Evolutionary conservation across 2,329 filamentous ascomycete species (phyloP).

Genomic region (Sphaerulina vaccinii): DNA sequence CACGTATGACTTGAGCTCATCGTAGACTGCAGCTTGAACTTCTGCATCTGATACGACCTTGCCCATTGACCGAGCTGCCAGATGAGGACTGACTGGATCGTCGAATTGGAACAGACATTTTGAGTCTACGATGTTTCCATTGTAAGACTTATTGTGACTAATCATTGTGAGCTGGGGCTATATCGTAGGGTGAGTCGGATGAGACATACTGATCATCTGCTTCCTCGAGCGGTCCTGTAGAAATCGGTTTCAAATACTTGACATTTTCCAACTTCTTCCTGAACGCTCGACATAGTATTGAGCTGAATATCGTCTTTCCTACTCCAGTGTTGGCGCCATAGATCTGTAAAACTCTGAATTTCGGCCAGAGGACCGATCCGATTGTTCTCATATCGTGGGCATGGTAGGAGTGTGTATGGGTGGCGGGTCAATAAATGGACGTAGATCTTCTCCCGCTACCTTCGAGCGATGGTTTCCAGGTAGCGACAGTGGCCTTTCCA

Average conservation of each 20-base stretch:
- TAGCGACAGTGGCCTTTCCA: neutral
- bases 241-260: slow-evolving; percentile 76
- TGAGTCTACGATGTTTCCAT: slow-evolving; percentile 51
- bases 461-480: no score
- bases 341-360: slow-evolving; percentile 68
- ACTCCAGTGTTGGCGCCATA: slow-evolving; percentile 84
- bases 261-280: slow-evolving; percentile 52
- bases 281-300: slow-evolving; percentile 66
- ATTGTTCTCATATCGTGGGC: slow-evolving; percentile 47
- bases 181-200: no score
- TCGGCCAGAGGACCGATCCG: slow-evolving; percentile 65
- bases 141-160: slow-evolving; percentile 11
- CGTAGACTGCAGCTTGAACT: slow-evolving; percentile 44
- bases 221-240: slow-evolving; percentile 68
- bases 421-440: neutral
- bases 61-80: slow-evolving; percentile 56
- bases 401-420: slow-evolving; percentile 5
- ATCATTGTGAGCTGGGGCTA: neutral
- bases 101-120: slow-evolving; percentile 69
- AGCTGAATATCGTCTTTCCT: slow-evolving; percentile 79
- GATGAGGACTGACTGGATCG: slow-evolving; percentile 73
- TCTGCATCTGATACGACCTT: slow-evolving; percentile 33
- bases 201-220: slow-evolving; percentile 64
- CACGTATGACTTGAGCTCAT: slow-evolving; percentile 45
- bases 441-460: no score